Evolutionary conservation across 306 rosid species (phyloP).

Genomic region (Malus sylvestris): DNA sequence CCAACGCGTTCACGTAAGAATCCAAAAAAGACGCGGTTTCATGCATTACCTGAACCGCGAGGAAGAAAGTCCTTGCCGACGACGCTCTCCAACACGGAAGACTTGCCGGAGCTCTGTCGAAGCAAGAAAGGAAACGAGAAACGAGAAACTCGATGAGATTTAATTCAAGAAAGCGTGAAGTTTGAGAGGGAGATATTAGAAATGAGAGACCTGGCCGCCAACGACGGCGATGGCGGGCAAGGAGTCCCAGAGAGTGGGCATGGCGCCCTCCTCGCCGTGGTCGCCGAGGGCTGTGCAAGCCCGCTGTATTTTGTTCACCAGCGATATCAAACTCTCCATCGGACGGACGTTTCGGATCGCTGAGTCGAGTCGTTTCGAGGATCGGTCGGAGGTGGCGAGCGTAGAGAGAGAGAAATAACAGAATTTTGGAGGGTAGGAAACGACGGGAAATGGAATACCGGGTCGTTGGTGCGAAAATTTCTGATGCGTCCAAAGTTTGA

Average conservation of each 20-base stretch:
- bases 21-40: neutral
- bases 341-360: neutral
- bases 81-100: conserved; percentile 91
- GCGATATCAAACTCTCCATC: conserved; percentile 90
- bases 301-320: conserved; percentile 82
- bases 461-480: conserved; percentile 1
- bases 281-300: conserved; percentile 94
- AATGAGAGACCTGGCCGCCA: conserved; percentile 69
- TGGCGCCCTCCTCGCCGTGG: conserved; percentile 80
- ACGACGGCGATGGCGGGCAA: conserved; percentile 91
- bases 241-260: conserved; percentile 88
- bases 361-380: neutral
- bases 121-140: neutral
- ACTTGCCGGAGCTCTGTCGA: conserved; percentile 85
- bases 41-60: conserved; percentile 27
- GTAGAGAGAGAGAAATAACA: neutral
- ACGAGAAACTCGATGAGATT: neutral
- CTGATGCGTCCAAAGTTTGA: neutral
- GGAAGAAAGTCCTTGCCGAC: conserved; percentile 74
- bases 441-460: neutral
- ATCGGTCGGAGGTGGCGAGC: neutral
- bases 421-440: neutral
- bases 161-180: neutral
- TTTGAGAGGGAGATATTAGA: neutral
- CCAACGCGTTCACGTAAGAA: neutral